Evolutionary conservation across 2,329 filamentous ascomycete genomes (phyloP).

Genomic region (Pseudogymnoascus sp.): DNA sequence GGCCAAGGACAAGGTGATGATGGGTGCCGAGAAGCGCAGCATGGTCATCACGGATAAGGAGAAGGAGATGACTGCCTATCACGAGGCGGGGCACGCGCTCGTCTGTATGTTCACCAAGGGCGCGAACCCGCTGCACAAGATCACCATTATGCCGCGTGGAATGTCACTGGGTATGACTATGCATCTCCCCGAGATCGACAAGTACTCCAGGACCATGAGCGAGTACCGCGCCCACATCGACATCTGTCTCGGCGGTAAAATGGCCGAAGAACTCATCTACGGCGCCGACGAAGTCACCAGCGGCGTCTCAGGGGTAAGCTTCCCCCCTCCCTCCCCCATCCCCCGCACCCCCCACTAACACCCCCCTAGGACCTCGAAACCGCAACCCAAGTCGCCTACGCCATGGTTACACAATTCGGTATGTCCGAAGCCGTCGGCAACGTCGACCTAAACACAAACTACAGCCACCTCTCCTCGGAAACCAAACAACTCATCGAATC

Average conservation of each 20-base stretch:
- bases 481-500: conserved; percentile 81
- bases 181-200: conserved; percentile 83
- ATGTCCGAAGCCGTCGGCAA: conserved; percentile 87
- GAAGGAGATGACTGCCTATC: conserved; percentile 91
- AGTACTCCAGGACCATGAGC: conserved; percentile 77
- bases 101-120: conserved; percentile 74
- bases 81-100: conserved; percentile 91
- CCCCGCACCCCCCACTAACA: neutral
- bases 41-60: conserved; percentile 89
- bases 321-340: neutral
- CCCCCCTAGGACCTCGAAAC: conserved; percentile 62
- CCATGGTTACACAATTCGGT: conserved; percentile 80
- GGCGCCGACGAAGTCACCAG: conserved; percentile 87
- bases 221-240: conserved; percentile 78
- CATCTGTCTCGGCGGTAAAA: conserved; percentile 75
- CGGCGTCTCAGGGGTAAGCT: conserved; percentile 68
- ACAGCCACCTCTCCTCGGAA: conserved; percentile 72
- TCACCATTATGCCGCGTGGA: conserved; percentile 90
- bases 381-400: conserved; percentile 75
- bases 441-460: conserved; percentile 76
- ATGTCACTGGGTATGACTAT: conserved; percentile 79
- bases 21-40: conserved; percentile 87
- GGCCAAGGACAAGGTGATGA: conserved; percentile 96
- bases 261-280: conserved; percentile 85
- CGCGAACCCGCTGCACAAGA: conserved; percentile 80